A percentile compares a stretch with the other conserved stretches of the same genome.
Conservation (phyloP, 192 early-diverging fungal genomes). For the Gamsiella multidivaricata region DNA sequence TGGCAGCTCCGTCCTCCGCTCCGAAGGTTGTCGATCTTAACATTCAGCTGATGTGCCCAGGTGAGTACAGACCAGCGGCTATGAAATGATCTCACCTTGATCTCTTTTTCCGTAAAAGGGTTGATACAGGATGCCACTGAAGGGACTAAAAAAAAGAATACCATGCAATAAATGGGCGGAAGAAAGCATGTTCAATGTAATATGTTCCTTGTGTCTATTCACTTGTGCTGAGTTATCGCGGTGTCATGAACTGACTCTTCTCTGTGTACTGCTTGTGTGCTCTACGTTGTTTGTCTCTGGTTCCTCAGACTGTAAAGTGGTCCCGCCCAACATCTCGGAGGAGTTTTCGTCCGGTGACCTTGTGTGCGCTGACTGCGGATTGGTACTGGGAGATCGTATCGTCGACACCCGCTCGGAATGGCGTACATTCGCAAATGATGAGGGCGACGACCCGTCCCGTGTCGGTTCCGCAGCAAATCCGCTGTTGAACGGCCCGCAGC, state of each 20-base stretch:
- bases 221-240: too few species aligned
- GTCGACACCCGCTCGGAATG: constrained; percentile 97
- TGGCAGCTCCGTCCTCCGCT: constrained; percentile 23
- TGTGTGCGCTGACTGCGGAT: constrained; percentile 92
- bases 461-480: constrained; percentile 86
- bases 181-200: too few species aligned
- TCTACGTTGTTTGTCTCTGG: constrained; percentile 4
- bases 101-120: too few species aligned
- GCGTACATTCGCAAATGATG: constrained; percentile 95
- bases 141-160: neutral
- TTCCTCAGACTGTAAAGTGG: constrained; percentile 74
- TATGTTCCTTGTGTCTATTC: too few species aligned
- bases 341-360: constrained; percentile 91
- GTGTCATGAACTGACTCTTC: neutral
- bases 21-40: constrained; percentile 44
- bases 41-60: constrained; percentile 49
- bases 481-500: constrained; percentile 78
- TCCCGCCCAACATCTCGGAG: constrained; percentile 88
- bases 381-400: constrained; percentile 87
- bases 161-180: neutral
- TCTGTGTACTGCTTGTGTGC: constrained; percentile 14
- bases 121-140: neutral
- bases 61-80: constrained; percentile 18
- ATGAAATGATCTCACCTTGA: too few species aligned
- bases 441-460: constrained; percentile 91